phyloP scores from a whole-genome alignment of 2,329 filamentous ascomycete species.

The Neophaeococcomyces aloes region DNA sequence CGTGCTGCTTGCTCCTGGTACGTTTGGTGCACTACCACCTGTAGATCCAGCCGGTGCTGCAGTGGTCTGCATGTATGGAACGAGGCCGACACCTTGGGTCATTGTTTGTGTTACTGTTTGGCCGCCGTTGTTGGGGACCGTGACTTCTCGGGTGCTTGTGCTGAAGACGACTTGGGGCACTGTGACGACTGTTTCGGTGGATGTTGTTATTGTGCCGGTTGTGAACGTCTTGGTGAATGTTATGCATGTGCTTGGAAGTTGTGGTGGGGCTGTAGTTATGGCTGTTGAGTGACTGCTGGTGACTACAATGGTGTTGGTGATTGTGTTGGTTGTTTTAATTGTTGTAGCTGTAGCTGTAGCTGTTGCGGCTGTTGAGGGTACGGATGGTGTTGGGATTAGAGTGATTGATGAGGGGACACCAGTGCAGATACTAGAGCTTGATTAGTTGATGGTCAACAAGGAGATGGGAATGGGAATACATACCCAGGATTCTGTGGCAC shows the following conservation, averaged over 20 bases:
- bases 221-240: conserved; percentile 28
- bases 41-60: too few relatives aligned
- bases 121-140: conserved; percentile 8
- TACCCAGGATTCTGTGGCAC: conserved; percentile 50
- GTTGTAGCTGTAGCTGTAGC: conserved; percentile 36
- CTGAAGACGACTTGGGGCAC: conserved; percentile 36
- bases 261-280: conserved; percentile 7
- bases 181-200: conserved; percentile 26
- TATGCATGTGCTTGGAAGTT: conserved; percentile 30
- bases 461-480: too few relatives aligned
- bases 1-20: too few relatives aligned
- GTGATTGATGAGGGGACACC: conserved; percentile 55
- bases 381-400: conserved; percentile 42
- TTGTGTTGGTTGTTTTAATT: conserved; percentile 28
- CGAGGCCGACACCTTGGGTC: conserved; percentile 24
- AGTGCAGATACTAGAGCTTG: conserved; percentile 74
- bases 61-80: conserved; percentile 16
- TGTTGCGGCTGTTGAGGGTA: too few relatives aligned
- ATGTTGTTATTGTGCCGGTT: conserved; percentile 23
- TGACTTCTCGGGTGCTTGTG: conserved; percentile 20
- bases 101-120: neutral
- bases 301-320: conserved; percentile 20
- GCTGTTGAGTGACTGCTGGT: conserved; percentile 6
- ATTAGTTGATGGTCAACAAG: conserved; percentile 2
- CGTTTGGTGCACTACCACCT: too few relatives aligned